Conservation (phyloP, 106 monocot species). For the Allium cepa region DNA sequence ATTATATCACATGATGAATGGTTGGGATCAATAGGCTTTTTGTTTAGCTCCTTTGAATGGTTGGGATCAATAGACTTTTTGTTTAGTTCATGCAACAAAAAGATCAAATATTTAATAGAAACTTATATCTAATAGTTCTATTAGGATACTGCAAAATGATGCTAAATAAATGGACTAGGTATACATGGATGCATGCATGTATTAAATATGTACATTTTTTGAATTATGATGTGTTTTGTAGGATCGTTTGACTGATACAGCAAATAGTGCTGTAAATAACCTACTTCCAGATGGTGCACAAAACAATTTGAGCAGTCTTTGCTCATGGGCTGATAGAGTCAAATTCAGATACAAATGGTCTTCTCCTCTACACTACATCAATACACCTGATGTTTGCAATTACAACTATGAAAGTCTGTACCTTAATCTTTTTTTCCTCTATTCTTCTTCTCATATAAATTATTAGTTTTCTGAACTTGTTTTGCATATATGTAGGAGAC, state of each 20-base stretch:
- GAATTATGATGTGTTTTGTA: constrained; percentile 4
- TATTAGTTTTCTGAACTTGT: background rate
- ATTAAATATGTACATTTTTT: too few species aligned
- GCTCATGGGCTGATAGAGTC: constrained; percentile 53
- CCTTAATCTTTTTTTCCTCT: background rate
- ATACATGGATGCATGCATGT: too few species aligned
- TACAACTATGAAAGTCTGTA: constrained; percentile 36
- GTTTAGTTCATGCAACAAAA: too few species aligned
- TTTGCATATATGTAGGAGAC: constrained; percentile 21
- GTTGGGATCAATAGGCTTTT: too few species aligned
- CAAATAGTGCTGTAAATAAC: constrained; percentile 28
- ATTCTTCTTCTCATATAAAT: background rate
- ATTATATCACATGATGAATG: too few species aligned
- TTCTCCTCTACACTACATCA: constrained; percentile 39
- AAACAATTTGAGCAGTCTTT: constrained; percentile 41
- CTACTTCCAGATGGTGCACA: constrained; percentile 40
- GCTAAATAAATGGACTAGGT: too few species aligned
- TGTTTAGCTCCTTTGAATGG: too few species aligned
- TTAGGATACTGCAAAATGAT: too few species aligned
- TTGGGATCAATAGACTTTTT: too few species aligned
- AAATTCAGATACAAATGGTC: constrained; percentile 41
- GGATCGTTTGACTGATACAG: constrained; percentile 27
- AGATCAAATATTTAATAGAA: too few species aligned
- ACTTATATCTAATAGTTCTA: too few species aligned
- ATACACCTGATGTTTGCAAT: constrained; percentile 47